These are phyloP conservation scores for Solidago caesia DNA, from an alignment of 129 eudicot species.

Conservation along the genomic window DNA sequence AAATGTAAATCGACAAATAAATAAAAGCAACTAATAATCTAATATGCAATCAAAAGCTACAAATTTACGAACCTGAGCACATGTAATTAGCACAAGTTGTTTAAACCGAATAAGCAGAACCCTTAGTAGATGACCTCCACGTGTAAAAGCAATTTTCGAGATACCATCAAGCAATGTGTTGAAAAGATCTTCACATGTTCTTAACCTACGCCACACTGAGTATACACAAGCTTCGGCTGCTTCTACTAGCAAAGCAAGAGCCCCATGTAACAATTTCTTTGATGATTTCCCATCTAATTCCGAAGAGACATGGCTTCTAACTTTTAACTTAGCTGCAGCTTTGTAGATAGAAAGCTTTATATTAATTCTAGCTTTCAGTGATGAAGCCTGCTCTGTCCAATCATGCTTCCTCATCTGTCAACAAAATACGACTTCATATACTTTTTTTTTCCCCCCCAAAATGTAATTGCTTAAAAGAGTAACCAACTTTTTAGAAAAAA, in stretches of 20 bases:
- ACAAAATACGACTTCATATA: conserved; percentile 30
- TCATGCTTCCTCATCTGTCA: conserved; percentile 90
- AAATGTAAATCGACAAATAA: conserved; percentile 8
- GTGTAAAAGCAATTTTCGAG: conserved; percentile 76
- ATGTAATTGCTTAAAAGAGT: background rate
- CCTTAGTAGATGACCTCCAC: conserved; percentile 88
- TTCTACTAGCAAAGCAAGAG: conserved; percentile 80
- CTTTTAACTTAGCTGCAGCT: conserved; percentile 66
- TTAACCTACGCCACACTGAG: conserved; percentile 86
- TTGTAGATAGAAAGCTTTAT: conserved; percentile 73
- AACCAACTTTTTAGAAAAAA: background rate
- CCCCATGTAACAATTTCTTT: conserved; percentile 77
- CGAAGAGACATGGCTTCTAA: conserved; percentile 49
- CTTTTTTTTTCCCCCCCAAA: background rate
- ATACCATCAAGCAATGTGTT: conserved; percentile 81
- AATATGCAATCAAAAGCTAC: conserved; percentile 9
- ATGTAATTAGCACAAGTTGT: conserved; percentile 81
- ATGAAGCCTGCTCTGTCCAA: conserved; percentile 81
- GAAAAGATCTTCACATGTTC: conserved; percentile 93
- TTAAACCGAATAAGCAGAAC: conserved; percentile 85
- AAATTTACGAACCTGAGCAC: conserved; percentile 62
- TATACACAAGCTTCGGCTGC: conserved; percentile 88
- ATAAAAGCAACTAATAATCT: background rate
- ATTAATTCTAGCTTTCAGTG: conserved; percentile 68
- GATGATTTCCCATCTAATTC: conserved; percentile 74